Conservation (phyloP, 2,329 filamentous ascomycete genomes). For the Nemania bipapillata region DNA sequence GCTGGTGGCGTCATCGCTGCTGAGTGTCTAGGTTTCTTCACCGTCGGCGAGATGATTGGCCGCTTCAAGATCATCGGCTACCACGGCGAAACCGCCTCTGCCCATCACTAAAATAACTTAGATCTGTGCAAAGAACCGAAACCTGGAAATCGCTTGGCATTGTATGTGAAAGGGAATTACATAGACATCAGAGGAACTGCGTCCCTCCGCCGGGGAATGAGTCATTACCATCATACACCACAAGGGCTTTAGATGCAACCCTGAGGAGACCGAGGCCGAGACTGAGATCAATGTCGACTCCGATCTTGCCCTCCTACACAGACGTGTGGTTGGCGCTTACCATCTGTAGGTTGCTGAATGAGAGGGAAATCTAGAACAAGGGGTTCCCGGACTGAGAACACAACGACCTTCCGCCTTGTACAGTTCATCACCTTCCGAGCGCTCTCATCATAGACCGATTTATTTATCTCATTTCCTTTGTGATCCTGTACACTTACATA, state of each 20-base stretch:
- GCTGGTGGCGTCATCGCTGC: constrained; percentile 81
- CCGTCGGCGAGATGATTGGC: constrained; percentile 95
- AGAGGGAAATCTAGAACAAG: constrained; percentile 33
- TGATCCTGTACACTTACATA: constrained; percentile 49
- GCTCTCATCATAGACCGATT: constrained; percentile 44
- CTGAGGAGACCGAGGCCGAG: constrained; percentile 28
- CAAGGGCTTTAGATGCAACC: constrained; percentile 28
- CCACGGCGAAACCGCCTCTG: constrained; percentile 72
- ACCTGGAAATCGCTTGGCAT: constrained; percentile 37
- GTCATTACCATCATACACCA: constrained; percentile 20
- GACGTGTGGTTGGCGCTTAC: constrained; percentile 13
- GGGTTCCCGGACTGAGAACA: constrained; percentile 29
- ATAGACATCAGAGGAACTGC: constrained; percentile 36
- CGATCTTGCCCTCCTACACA: constrained; percentile 25
- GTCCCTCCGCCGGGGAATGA: constrained; percentile 26
- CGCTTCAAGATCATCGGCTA: constrained; percentile 96
- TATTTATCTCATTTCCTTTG: constrained; percentile 44
- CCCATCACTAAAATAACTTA: constrained; percentile 64
- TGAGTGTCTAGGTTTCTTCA: constrained; percentile 96
- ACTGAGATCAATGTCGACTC: constrained; percentile 20
- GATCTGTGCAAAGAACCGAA: constrained; percentile 34
- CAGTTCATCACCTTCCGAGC: constrained; percentile 44
- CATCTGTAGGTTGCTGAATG: constrained; percentile 23
- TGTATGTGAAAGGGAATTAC: constrained; percentile 39
- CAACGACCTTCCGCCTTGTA: constrained; percentile 43